Percentiles rank a stretch among this genome's conserved stretches.
Conservation (phyloP, 345 rosid genomes). For the Eucalyptus pauciflora region DNA sequence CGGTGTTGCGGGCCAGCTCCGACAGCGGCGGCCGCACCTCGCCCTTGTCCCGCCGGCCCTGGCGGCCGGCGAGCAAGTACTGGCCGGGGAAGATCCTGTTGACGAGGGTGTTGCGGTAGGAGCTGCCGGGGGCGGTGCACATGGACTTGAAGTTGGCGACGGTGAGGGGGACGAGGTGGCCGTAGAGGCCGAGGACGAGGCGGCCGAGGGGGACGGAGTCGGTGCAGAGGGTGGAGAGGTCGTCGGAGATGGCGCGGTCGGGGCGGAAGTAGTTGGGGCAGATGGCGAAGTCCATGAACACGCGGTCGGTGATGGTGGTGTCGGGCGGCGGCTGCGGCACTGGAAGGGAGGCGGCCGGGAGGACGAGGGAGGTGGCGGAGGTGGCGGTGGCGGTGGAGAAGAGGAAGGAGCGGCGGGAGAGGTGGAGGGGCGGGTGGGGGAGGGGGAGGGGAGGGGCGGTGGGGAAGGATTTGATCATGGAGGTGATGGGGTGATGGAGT, state of each 20-base stretch:
- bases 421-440: conserved; percentile 1
- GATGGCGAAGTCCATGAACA: conserved; percentile 83
- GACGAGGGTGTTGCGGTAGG: conserved; percentile 70
- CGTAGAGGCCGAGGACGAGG: conserved; percentile 69
- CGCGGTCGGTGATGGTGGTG: conserved; percentile 77
- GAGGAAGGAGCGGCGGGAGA: not conserved
- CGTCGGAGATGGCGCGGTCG: conserved; percentile 31
- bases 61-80: conserved; percentile 72
- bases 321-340: conserved; percentile 16
- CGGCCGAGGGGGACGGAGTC: conserved; percentile 65
- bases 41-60: conserved; percentile 50
- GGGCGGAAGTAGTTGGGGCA: conserved; percentile 68
- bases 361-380: conserved; percentile 26
- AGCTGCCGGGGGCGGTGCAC: conserved; percentile 34
- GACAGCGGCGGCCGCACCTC: conserved; percentile 27
- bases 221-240: conserved; percentile 34
- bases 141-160: conserved; percentile 79
- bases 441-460: not conserved
- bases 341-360: conserved; percentile 15
- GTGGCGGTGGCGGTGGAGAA: conserved; percentile 1
- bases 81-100: conserved; percentile 77
- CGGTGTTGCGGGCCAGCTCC: conserved; percentile 45
- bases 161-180: conserved; percentile 60
- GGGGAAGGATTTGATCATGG: not conserved
- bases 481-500: not conserved